Base-by-base conservation (phyloP, 2,329 filamentous ascomycete species). In the Gaeumannomyces sp. region DNA sequence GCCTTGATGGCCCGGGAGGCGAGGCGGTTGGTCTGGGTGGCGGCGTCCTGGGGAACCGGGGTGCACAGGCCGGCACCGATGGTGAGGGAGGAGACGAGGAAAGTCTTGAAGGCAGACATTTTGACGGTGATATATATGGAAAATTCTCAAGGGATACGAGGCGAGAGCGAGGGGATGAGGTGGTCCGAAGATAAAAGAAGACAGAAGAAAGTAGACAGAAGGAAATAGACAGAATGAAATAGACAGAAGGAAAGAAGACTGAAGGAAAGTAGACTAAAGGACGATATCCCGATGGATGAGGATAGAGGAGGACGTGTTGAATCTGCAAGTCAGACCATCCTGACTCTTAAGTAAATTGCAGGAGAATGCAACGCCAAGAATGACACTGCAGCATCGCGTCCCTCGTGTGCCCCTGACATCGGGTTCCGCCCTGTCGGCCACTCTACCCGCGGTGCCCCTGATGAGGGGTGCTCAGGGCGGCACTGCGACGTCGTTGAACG, bases 1-100 rank as follows among this genome's bases (percentile, higher is more conserved):
- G 66, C 58, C 57, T 59, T 38, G 57, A 69, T 62, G 61, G 60
- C 33, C 57, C 28, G 33, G 27, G 60, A 25, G 14, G 60, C 35
- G 60, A 16, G 13, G n/a, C 11, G 29, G 45, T 50, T 16, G 27
- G 25, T 28, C 35, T 38, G 35, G 14, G 35, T 19, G 38, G 14
- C 38, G 33, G 60, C 25, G 2, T 22, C 58, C 58, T 31, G 58
- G 13, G 60, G 35, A 22, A 38, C 25, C 38, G 60, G 60, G 38
- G 2, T 28, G 61, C 38, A 45, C 19, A 62, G 61, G 45, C 61
- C 61, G 45, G 38, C 53, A 13, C 61, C 16, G 22, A 45, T 19
- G 61, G 33, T 28, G 61, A 62, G 61, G 61, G 61, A 45, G 38
- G 53, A 31, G 31, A 62, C 7, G 38, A 53, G 22, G 61, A 62